Percentiles rank a stretch among this genome's conserved stretches.
Conservation (phyloP, 352 stramenopile species). For the Globisporangium cystogenes region DNA sequence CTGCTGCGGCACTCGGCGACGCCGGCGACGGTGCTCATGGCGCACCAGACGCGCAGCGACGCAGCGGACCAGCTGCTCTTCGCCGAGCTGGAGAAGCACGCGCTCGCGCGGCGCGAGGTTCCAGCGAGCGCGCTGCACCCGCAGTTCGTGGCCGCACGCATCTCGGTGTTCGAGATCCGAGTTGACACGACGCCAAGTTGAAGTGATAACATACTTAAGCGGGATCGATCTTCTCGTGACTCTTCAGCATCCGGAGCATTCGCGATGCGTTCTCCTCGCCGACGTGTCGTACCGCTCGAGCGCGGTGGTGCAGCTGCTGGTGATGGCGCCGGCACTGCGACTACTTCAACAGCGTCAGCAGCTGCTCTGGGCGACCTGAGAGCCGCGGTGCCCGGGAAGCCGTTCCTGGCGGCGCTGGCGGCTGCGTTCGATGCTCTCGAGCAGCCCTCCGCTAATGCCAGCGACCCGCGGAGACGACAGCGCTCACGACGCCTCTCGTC, state of each 20-base stretch:
- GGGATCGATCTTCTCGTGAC: not conserved
- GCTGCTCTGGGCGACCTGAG: slow-evolving; percentile 1
- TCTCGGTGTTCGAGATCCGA: slow-evolving; percentile 14
- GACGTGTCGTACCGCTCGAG: not conserved
- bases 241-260: too few species aligned
- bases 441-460: not conserved
- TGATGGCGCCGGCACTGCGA: not conserved
- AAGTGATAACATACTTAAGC: too few species aligned
- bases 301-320: not conserved
- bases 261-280: not conserved
- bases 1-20: slow-evolving; percentile 32
- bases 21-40: slow-evolving; percentile 51
- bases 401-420: slow-evolving; percentile 11
- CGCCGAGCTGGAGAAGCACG: slow-evolving; percentile 29
- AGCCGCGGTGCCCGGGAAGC: slow-evolving; percentile 10
- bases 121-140: slow-evolving; percentile 14
- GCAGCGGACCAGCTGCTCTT: slow-evolving; percentile 59
- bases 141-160: slow-evolving; percentile 9
- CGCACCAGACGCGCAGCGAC: slow-evolving; percentile 62
- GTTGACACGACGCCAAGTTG: not conserved
- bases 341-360: not conserved
- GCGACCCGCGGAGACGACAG: not conserved
- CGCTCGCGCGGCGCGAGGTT: slow-evolving; percentile 11
- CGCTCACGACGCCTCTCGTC: slow-evolving; percentile 2
- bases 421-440: slow-evolving; percentile 6